Evolutionary conservation across 139 green algal species (phyloP).

Genomic region (Yamagishiella unicocca): DNA sequence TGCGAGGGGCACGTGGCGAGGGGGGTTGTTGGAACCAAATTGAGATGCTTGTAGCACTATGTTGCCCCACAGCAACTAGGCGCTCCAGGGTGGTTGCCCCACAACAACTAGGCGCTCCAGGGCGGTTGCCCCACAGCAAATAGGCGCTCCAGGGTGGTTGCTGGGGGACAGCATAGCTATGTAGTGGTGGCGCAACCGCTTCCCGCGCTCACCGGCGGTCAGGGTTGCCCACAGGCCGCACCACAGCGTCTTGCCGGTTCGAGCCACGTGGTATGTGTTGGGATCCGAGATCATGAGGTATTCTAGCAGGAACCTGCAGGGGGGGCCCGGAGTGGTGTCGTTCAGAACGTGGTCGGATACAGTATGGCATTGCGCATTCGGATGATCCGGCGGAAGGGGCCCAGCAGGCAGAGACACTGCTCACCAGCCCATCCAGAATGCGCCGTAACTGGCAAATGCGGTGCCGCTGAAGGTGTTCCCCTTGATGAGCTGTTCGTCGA

Average conservation of each 20-base stretch:
- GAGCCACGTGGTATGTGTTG: not conserved
- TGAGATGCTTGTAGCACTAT: no score
- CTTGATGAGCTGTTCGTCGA: constrained; percentile 64
- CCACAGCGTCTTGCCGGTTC: constrained; percentile 62
- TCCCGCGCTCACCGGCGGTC: constrained; percentile 52
- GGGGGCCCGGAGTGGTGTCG: not conserved
- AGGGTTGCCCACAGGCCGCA: constrained; percentile 75
- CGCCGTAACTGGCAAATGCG: constrained; percentile 78
- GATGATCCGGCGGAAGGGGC: no score
- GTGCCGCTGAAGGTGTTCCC: constrained; percentile 82
- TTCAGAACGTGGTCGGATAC: no score
- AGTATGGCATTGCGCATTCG: no score
- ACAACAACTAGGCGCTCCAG: not conserved
- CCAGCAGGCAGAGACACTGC: not conserved
- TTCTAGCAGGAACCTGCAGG: constrained; percentile 55
- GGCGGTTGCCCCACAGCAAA: not conserved
- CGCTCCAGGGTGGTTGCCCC: not conserved
- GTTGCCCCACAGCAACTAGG: not conserved
- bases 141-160: not conserved
- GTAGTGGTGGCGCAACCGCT: not conserved
- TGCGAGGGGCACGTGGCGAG: not conserved
- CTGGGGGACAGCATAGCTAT: not conserved
- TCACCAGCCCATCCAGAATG: constrained; percentile 74
- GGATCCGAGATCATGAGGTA: not conserved
- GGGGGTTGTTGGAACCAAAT: not conserved